Base-by-base conservation (phyloP, 164 flowering plant genomes). In the Nymphaea colorata region DNA sequence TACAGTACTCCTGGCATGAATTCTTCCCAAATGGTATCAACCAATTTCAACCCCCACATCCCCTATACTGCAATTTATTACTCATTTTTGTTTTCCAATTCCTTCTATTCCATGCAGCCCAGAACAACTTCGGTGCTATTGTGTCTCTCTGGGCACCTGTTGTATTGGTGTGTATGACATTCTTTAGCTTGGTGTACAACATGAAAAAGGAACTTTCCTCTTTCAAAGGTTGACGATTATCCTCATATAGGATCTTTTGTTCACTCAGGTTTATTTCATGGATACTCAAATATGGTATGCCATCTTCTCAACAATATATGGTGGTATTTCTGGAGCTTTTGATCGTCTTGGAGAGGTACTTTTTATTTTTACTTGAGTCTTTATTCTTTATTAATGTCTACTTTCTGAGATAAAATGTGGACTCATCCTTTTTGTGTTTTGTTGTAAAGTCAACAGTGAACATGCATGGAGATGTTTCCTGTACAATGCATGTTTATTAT, bases 261-360 rank as follows among this genome's bases (percentile, higher is more conserved):
- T 43, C 64, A 45, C 82, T 77, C 83, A 95, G 99, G 87, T 95
- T 42, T 95, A 95, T 79, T 92, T 92, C 72, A 87, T 95, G 98
- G 99, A 95, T 77, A 83, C 91, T 64, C 99, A 95, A 78, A 89
- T 95, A 69, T 95, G 99, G 99, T 95, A 92, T 79, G 77, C 99
- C 43, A 75, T 95, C 61, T 87, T 78, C 77, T 87, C 96, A 42
- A 92, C 98, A 41, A 41, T 92, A 69, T 88, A 71, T 80, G 99
- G 99, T 80, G 98, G 99, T 64, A 62, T 86, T 70, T 72, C 80
- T 73, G 98, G 99, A 65, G 96, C 98, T 69, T 89, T 88, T 80
- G 88, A 81, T 82, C 98, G 89, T 59, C 86, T 92, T 15, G 98
- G 98, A 61, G 97, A 95, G 96, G 98, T 92, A 81, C 62, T 65